Conservation (phyloP, 768 basidiomycete species). For the Mrakia gelida region DNA sequence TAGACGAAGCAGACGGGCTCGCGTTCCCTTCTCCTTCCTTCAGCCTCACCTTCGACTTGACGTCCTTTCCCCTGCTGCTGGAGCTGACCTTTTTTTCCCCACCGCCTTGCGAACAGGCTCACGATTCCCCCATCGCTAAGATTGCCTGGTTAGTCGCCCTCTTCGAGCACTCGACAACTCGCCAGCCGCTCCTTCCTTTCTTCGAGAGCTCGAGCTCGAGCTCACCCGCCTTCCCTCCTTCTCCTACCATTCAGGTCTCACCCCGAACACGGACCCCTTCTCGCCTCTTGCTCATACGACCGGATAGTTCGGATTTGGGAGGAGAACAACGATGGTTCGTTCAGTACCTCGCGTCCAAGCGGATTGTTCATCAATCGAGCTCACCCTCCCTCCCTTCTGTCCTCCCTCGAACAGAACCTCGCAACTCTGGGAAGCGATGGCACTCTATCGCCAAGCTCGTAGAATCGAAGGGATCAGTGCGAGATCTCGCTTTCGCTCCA, state of each 20-base stretch:
- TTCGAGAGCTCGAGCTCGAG: background rate
- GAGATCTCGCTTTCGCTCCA: conserved; percentile 81
- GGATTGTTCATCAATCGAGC: background rate
- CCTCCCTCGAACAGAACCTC: background rate
- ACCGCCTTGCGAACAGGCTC: conserved; percentile 59
- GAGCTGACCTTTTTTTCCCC: background rate
- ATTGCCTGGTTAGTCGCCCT: conserved; percentile 55
- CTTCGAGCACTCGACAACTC: background rate
- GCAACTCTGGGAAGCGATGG: conserved; percentile 22
- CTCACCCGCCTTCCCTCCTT: background rate
- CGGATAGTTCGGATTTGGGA: conserved; percentile 92
- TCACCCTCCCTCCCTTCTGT: background rate
- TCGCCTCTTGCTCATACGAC: conserved; percentile 85
- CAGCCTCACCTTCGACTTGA: conserved; percentile 56
- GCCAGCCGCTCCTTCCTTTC: background rate
- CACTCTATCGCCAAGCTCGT: conserved; percentile 47
- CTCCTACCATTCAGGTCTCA: conserved; percentile 57
- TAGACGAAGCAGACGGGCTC: no score
- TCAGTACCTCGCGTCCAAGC: no score
- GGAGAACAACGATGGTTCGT: conserved; percentile 44
- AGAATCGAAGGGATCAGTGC: conserved; percentile 80
- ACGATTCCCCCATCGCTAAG: conserved; percentile 81
- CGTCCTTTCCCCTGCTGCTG: conserved; percentile 41
- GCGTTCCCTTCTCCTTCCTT: background rate
- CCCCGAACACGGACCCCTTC: conserved; percentile 80